Evolutionary conservation across 2,329 filamentous ascomycete species (phyloP).

Genomic region (Venturia asperata): DNA sequence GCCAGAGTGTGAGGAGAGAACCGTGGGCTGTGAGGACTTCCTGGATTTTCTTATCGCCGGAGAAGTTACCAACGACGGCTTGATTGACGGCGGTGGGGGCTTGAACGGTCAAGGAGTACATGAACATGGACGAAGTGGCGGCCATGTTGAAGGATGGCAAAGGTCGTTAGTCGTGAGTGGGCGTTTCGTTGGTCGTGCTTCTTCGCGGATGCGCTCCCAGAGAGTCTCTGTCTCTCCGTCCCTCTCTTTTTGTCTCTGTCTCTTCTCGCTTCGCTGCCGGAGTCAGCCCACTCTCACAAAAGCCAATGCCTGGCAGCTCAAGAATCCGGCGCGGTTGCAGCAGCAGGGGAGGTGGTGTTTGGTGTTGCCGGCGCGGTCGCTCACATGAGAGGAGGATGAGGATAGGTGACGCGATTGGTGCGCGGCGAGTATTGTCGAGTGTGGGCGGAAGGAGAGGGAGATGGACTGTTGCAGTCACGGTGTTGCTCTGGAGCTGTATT

Average conservation of each 20-base stretch:
- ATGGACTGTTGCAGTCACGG: no score
- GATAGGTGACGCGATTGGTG: no score
- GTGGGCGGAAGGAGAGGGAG: neutral
- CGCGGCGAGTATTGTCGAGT: neutral
- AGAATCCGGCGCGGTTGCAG: no score
- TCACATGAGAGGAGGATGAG: neutral
- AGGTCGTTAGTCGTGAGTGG: conserved; percentile 4
- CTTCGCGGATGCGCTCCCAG: neutral
- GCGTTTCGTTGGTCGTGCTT: neutral
- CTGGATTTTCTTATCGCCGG: conserved; percentile 83
- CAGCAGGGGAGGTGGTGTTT: no score
- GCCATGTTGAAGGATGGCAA: conserved; percentile 60
- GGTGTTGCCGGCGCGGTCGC: neutral
- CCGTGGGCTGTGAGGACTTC: conserved; percentile 93
- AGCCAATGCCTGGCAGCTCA: no score
- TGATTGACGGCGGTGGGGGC: conserved; percentile 82
- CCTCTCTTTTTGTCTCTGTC: neutral
- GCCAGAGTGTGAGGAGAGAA: conserved; percentile 78
- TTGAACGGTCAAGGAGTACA: conserved; percentile 95
- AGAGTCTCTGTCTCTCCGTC: no score
- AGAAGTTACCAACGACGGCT: conserved; percentile 90
- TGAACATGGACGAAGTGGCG: conserved; percentile 96
- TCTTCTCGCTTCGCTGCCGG: neutral
- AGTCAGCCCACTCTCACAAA: neutral
- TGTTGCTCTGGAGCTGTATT: neutral